A percentile compares a stretch with the other conserved stretches of the same genome.
These are phyloP conservation scores for Tolypocladium ovalisporum DNA, from an alignment of 2,329 filamentous ascomycete species.

Conservation along the genomic window DNA sequence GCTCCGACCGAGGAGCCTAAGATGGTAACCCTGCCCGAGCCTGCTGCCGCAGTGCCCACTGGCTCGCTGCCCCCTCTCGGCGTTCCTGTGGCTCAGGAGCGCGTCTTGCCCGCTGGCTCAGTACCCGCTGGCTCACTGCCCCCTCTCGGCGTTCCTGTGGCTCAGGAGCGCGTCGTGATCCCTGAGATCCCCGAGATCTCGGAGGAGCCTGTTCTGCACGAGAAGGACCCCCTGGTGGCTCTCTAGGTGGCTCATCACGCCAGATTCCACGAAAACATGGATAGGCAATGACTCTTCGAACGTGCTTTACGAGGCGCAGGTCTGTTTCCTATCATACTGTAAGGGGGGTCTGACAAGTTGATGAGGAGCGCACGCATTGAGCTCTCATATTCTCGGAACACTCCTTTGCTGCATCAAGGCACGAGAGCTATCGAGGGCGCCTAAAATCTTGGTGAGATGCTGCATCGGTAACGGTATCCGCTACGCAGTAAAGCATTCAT, in stretches of 20 bases:
- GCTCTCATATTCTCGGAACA: constrained; percentile 11
- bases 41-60: constrained; percentile 13
- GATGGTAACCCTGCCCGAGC: constrained; percentile 8
- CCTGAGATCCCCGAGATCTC: constrained; percentile 7
- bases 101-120: neutral
- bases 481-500: neutral
- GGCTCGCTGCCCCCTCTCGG: too few relatives aligned
- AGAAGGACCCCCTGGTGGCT: constrained; percentile 17
- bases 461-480: neutral
- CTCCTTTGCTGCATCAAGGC: constrained; percentile 4
- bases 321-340: constrained; percentile 12
- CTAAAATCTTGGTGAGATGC: neutral
- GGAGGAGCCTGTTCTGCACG: constrained; percentile 14
- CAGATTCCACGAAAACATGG: constrained; percentile 16
- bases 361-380: constrained; percentile 13
- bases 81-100: too few relatives aligned
- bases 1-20: constrained; percentile 26
- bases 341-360: constrained; percentile 14
- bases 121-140: too few relatives aligned
- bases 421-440: neutral
- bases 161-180: too few relatives aligned
- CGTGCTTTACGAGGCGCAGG: constrained; percentile 17
- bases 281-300: constrained; percentile 14
- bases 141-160: too few relatives aligned
- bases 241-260: constrained; percentile 15